These are phyloP conservation scores for Blastobotrys indianensis DNA, from an alignment of 1,139 yeast species.

Conservation along the genomic window DNA sequence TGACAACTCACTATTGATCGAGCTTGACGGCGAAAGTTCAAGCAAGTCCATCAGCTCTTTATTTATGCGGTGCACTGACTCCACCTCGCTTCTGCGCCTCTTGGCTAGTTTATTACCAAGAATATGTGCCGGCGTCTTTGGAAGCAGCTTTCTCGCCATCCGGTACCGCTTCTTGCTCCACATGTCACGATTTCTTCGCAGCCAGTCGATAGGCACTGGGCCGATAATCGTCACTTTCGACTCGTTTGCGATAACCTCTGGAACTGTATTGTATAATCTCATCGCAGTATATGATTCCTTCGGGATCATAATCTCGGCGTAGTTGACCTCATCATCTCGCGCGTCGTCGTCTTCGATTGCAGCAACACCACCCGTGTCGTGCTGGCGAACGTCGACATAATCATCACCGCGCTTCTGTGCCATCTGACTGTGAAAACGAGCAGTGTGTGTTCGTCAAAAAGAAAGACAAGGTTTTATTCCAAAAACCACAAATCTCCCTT, in stretches of 20 bases:
- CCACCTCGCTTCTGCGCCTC: not conserved
- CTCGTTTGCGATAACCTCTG: conserved; percentile 45
- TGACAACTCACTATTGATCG: conserved; percentile 2
- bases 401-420: no score
- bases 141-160: conserved; percentile 5
- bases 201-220: conserved; percentile 60
- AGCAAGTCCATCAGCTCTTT: conserved; percentile 5
- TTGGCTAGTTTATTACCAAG: not conserved
- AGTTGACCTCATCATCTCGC: not conserved
- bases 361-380: not conserved
- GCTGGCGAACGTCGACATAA: no score
- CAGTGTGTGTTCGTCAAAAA: no score
- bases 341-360: not conserved
- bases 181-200: conserved; percentile 26
- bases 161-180: conserved; percentile 11
- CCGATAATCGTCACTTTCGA: conserved; percentile 57
- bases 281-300: conserved; percentile 56
- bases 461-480: no score
- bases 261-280: conserved; percentile 50
- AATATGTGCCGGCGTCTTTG: conserved; percentile 1
- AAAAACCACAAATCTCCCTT: no score
- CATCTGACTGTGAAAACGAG: no score
- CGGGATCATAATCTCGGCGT: conserved; percentile 24
- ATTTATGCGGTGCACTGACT: conserved; percentile 6
- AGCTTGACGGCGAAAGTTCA: conserved; percentile 8